Percentiles rank a stretch among this genome's conserved stretches.
These are phyloP conservation scores for Haplosporangium gracile DNA, from an alignment of 192 early-diverging fungal genomes.

Conservation along the genomic window DNA sequence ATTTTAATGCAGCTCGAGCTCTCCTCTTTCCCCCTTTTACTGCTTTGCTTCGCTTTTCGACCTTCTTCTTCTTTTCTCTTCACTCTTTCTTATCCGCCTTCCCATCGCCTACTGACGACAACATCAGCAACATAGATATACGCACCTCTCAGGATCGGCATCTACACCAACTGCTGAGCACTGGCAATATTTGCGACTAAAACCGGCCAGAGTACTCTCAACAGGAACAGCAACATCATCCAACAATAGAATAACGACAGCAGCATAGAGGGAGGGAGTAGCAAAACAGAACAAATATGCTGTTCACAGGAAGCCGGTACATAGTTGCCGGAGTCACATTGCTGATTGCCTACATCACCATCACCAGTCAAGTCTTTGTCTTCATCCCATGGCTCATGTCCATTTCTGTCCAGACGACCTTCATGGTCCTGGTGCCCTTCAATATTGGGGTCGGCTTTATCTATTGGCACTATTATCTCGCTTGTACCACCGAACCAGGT, in stretches of 20 bases:
- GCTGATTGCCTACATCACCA: conserved; percentile 72
- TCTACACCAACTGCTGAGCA: background rate
- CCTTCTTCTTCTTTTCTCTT: background rate
- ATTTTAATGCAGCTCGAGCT: background rate
- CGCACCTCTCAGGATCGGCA: background rate
- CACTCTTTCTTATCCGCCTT: background rate
- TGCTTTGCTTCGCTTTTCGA: background rate
- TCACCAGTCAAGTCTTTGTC: conserved; percentile 73
- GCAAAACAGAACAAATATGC: conserved; percentile 19
- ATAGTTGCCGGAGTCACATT: conserved; percentile 68
- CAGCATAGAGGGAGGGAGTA: background rate
- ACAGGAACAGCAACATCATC: background rate
- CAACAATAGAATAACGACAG: background rate
- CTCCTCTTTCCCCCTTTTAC: background rate
- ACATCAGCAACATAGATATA: background rate
- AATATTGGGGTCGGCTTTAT: conserved; percentile 82
- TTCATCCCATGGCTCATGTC: conserved; percentile 63
- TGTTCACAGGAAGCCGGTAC: conserved; percentile 51
- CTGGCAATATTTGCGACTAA: too few species aligned
- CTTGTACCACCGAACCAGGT: conserved; percentile 85
- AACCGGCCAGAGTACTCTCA: background rate
- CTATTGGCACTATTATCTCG: conserved; percentile 91
- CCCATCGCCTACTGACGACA: background rate
- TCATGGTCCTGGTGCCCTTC: conserved; percentile 73
- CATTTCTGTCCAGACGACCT: conserved; percentile 30